Evolutionary conservation across 2,329 filamentous ascomycete species (phyloP).

Genomic region (Sclerotinia glacialis): DNA sequence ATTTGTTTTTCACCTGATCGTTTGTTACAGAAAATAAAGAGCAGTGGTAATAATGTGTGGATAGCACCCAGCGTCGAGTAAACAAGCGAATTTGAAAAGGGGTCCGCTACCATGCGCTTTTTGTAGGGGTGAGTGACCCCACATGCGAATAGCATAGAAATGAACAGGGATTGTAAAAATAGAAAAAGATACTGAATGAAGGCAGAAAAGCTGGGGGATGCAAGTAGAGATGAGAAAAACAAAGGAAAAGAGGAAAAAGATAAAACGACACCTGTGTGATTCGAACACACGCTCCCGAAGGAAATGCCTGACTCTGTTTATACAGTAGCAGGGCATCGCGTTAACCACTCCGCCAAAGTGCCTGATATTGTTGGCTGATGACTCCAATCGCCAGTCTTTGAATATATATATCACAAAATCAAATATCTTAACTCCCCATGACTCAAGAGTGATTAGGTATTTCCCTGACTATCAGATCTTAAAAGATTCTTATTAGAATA

Average conservation of each 20-base stretch:
- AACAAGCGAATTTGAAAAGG: slow-evolving; percentile 15
- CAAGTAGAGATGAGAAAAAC: too few species aligned
- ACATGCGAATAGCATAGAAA: not conserved
- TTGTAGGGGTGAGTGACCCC: not conserved
- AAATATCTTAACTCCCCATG: accelerated
- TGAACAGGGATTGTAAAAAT: not conserved
- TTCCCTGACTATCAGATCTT: too few species aligned
- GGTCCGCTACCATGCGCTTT: not conserved
- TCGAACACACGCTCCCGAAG: slow-evolving; percentile 19
- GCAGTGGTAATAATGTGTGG: not conserved
- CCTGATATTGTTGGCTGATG: not conserved
- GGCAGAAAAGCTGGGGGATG: too few species aligned
- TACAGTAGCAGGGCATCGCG: slow-evolving; percentile 19
- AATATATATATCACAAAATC: accelerated
- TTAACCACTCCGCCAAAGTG: slow-evolving; percentile 21
- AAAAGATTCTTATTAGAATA: too few species aligned
- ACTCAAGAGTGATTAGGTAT: too few species aligned
- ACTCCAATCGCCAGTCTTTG: too few species aligned
- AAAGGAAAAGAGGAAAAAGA: too few species aligned
- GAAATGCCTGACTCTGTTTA: slow-evolving; percentile 12
- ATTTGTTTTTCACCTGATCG: not conserved
- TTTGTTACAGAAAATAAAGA: not conserved
- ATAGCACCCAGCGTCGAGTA: not conserved
- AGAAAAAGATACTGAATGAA: too few species aligned
- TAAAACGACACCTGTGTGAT: slow-evolving; percentile 18